phyloP scores from a whole-genome alignment of 2,329 filamentous ascomycete species.

The Alternaria triticina region DNA sequence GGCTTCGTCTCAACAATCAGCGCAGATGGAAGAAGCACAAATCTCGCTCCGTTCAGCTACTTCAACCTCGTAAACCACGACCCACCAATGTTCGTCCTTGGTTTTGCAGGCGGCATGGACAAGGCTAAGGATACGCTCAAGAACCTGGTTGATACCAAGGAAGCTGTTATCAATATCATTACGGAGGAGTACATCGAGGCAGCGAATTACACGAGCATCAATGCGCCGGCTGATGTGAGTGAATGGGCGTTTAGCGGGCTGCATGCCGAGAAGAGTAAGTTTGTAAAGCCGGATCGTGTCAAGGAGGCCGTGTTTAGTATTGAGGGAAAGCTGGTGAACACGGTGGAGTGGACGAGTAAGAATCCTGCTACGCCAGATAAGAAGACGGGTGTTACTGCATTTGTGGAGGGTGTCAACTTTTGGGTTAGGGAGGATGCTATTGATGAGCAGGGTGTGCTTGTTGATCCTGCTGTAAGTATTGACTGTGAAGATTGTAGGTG shows the following conservation, averaged over 20 bases:
- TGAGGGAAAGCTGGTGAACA: conserved; percentile 78
- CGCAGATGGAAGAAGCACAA: conserved; percentile 68
- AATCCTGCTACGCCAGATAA: conserved; percentile 66
- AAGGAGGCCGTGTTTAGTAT: conserved; percentile 82
- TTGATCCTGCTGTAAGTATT: conserved; percentile 70
- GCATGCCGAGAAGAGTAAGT: conserved; percentile 68
- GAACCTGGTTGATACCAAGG: conserved; percentile 73
- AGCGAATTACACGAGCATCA: conserved; percentile 79
- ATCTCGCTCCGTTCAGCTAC: conserved; percentile 88
- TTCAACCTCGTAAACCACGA: conserved; percentile 85
- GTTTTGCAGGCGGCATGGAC: conserved; percentile 63
- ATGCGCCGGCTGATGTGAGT: conserved; percentile 75
- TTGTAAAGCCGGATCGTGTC: conserved; percentile 75
- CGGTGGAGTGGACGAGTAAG: conserved; percentile 78
- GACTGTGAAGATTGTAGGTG: not conserved
- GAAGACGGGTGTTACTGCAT: conserved; percentile 74
- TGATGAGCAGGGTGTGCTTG: conserved; percentile 74
- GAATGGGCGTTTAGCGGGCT: conserved; percentile 84
- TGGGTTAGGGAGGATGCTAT: conserved; percentile 91
- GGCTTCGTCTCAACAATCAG: conserved; percentile 66
- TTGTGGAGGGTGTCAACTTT: conserved; percentile 84
- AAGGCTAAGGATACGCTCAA: conserved; percentile 78
- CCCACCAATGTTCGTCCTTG: conserved; percentile 79
- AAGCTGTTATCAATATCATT: conserved; percentile 85
- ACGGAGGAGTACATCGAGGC: conserved; percentile 85